Evolutionary conservation across 23 red algal genomes (phyloP).

Genomic region (Gracilariopsis chorda): DNA sequence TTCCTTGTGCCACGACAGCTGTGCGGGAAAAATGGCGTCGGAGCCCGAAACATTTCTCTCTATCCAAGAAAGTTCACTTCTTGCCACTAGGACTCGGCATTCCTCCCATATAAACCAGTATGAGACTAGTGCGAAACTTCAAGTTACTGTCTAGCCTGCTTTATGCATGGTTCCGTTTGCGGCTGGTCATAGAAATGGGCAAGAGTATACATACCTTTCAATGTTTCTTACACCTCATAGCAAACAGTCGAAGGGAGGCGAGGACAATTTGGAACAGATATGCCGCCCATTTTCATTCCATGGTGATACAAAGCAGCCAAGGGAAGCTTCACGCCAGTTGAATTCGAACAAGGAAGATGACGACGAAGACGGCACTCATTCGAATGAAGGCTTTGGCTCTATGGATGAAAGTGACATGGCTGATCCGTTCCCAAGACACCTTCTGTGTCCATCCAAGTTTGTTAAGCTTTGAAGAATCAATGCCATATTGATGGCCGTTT

Average conservation of each 20-base stretch:
- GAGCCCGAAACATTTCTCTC: too few species aligned
- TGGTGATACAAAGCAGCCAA: neutral
- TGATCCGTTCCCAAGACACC: conserved; percentile 64
- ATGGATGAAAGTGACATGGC: neutral
- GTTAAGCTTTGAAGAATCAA: conserved; percentile 85
- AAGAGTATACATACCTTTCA: conserved; percentile 41
- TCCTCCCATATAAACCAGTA: too few species aligned
- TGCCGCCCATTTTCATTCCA: neutral
- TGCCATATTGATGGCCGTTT: conserved; percentile 86
- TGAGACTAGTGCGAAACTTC: too few species aligned
- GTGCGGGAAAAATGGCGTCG: too few species aligned
- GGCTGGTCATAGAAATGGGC: neutral
- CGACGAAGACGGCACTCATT: neutral
- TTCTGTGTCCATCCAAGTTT: conserved; percentile 80
- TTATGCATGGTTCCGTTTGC: too few species aligned
- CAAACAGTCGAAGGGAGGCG: neutral
- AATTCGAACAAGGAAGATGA: neutral
- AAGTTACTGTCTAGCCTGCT: too few species aligned
- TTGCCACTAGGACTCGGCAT: too few species aligned
- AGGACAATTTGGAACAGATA: conserved; percentile 9
- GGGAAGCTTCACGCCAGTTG: neutral
- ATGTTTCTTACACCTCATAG: conserved; percentile 3
- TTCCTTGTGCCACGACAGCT: too few species aligned
- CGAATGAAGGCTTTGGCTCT: neutral
- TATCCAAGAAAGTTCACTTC: too few species aligned